phyloP scores from a whole-genome alignment of 2,329 filamentous ascomycete species.

The Trichoderma oligosporum region DNA sequence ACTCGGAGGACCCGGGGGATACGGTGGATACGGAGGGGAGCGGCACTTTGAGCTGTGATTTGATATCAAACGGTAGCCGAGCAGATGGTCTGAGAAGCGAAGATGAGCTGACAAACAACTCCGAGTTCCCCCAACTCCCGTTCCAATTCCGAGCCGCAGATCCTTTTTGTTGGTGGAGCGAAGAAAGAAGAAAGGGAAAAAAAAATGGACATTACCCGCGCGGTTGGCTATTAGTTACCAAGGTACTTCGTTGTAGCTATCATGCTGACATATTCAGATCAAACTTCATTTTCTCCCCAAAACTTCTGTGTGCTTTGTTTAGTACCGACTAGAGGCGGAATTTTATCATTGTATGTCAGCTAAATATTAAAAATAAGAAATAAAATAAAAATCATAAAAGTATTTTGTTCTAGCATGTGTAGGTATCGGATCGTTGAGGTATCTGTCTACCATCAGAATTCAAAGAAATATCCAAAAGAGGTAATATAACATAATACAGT shows the following conservation, averaged over 20 bases:
- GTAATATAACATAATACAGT: no score
- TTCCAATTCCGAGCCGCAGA: conserved; percentile 1
- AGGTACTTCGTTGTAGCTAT: not conserved
- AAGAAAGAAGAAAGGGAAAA: not conserved
- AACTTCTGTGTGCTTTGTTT: no score
- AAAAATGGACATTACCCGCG: conserved; percentile 6
- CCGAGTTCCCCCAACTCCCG: not conserved
- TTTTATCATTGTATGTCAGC: no score
- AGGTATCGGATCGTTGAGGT: no score
- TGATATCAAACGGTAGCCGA: conserved; percentile 1
- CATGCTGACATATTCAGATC: not conserved
- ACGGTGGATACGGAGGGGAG: not conserved
- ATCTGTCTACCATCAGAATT: no score
- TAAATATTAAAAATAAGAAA: no score
- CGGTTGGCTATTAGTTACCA: conserved; percentile 1
- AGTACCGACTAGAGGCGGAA: no score
- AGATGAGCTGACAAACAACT: conserved; percentile 14
- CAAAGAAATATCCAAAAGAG: no score
- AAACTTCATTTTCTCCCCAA: not conserved
- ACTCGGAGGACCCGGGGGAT: not conserved
- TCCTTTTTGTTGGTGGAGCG: not conserved
- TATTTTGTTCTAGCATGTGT: no score
- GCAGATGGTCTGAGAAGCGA: not conserved
- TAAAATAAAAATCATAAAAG: no score
- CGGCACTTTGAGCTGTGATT: not conserved